Evolutionary conservation across 1,139 yeast genomes (phyloP).

Genomic region (Debaryomyces sp.): DNA sequence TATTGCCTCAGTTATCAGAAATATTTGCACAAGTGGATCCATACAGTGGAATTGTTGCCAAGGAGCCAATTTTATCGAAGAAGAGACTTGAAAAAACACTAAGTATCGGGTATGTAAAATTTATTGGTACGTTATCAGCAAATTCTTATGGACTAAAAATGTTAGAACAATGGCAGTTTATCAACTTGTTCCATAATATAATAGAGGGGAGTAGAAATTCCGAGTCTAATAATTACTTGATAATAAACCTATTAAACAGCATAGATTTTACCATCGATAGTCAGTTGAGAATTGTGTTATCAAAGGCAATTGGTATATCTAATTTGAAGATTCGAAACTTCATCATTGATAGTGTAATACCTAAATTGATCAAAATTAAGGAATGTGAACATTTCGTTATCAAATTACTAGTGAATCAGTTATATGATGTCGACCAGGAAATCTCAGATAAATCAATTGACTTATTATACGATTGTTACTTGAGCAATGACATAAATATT

Average conservation of each 20-base stretch:
- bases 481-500: conserved; percentile 16
- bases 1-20: conserved; percentile 85
- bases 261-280: conserved; percentile 66
- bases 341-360: conserved; percentile 58
- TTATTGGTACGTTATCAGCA: conserved; percentile 72
- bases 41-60: conserved; percentile 68
- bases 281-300: conserved; percentile 67
- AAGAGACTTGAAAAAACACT: conserved; percentile 63
- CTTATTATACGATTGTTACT: conserved; percentile 20
- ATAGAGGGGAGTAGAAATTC: conserved; percentile 45
- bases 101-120: conserved; percentile 74
- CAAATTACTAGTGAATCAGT: conserved; percentile 61
- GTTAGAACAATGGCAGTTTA: conserved; percentile 81
- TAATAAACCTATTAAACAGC: conserved; percentile 58
- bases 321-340: conserved; percentile 53
- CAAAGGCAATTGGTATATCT: conserved; percentile 64
- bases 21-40: conserved; percentile 87
- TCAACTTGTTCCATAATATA: conserved; percentile 76
- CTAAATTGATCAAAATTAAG: conserved; percentile 38
- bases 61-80: conserved; percentile 73
- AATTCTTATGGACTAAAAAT: conserved; percentile 64
- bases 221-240: conserved; percentile 53
- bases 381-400: conserved; percentile 42
- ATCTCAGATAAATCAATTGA: conserved; percentile 64
- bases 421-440: conserved; percentile 65